Evolutionary conservation across 2,329 filamentous ascomycete genomes (phyloP), one percentile per base, ranked within the genome.

Genomic region (Trichoderma sp.): DNA sequence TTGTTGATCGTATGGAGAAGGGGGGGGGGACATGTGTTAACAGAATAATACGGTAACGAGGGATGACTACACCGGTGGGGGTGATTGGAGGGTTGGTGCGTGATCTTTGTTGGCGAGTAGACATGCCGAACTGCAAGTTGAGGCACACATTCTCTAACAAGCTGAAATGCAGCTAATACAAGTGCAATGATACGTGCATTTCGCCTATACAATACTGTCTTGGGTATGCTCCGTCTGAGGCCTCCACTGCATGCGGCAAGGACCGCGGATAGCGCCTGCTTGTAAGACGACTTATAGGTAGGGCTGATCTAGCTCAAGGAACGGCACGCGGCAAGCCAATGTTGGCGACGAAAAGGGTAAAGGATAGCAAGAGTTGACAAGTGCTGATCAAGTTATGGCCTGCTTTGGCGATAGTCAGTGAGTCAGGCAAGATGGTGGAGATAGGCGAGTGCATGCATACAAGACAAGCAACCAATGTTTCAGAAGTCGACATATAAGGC

Each of bases 101-200:
- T 65, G 56, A 24, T 56, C n/a, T n/a, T 13, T n/a, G 32, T 34
- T 6, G 37, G 32, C 63, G 63, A 66, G 63, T 66, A 58, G 32
- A 58, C 28, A 49, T 11, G 37, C 32, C n/a, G 16, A 46, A 26
- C 26, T n/a, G 52, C 63, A n/a, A 34, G 46, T 52, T 26, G 26
- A 66, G 52, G 51, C 63, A 52, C 51, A 26, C 52, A 58, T 37
- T 59, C 54, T 66, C 64, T 59, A 46, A 66, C 64, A 21, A 66
- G 54, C 54, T 66, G 64, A 66, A 59, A 51, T 56, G 64, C 64
- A 66, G 54, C 52, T 59, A 43, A 66, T 49, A 8, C 52, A 56
- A 39, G 46, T 39, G 60, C 30, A 16, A 59, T 26, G 18, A 10
- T 37, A 26, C 39, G 39, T 39, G 24, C 39, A 54, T 39, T 5